Evolutionary conservation across 2,329 filamentous ascomycete species (phyloP).

Genomic region (Aspergillus ochraceoroseus): DNA sequence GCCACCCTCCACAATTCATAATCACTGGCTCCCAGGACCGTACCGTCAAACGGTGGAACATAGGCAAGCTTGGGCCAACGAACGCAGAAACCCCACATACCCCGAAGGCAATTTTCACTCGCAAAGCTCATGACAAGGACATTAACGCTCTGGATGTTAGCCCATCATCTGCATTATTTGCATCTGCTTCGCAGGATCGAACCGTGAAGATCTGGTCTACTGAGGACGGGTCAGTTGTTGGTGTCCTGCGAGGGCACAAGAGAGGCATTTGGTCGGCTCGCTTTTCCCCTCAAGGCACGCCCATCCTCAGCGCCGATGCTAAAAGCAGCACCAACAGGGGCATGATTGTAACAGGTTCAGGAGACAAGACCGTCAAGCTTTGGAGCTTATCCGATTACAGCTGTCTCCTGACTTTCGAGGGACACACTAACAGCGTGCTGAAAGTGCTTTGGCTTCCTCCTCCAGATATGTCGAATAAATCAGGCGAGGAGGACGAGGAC

Average conservation of each 20-base stretch:
- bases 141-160: conserved; percentile 92
- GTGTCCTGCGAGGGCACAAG: conserved; percentile 86
- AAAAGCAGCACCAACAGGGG: conserved; percentile 69
- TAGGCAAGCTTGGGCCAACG: conserved; percentile 57
- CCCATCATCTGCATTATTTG: conserved; percentile 70
- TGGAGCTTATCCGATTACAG: conserved; percentile 92
- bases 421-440: conserved; percentile 89
- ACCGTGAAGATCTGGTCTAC: conserved; percentile 96
- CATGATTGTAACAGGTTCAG: conserved; percentile 81
- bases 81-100: conserved; percentile 32
- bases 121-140: conserved; percentile 97
- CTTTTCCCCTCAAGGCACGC: conserved; percentile 76
- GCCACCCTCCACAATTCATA: conserved; percentile 75
- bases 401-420: conserved; percentile 90
- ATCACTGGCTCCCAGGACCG: conserved; percentile 92
- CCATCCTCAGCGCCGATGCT: conserved; percentile 67
- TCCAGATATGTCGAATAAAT: conserved; percentile 34
- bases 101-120: conserved; percentile 66
- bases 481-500: conserved; percentile 32
- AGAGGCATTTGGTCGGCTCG: conserved; percentile 93
- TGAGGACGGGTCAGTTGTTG: conserved; percentile 82
- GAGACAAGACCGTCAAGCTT: conserved; percentile 92
- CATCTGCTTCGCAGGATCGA: conserved; percentile 92
- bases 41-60: conserved; percentile 91
- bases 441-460: conserved; percentile 83